These are phyloP conservation scores for Arbutus unedo DNA, from an alignment of 148 eudicot species.

Conservation along the genomic window DNA sequence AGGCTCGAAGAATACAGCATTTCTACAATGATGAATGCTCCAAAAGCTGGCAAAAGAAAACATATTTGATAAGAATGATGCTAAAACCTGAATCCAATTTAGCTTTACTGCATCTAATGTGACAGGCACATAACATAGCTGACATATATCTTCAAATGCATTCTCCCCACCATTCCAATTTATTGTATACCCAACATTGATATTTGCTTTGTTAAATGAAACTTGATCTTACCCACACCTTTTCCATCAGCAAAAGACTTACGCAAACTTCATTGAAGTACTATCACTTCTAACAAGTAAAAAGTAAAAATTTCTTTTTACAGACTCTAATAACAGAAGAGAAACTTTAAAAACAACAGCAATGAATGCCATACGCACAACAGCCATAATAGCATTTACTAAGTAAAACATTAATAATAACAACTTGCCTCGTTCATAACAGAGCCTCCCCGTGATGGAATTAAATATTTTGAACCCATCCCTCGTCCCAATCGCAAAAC, in stretches of 20 bases:
- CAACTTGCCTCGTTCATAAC: slow-evolving; percentile 63
- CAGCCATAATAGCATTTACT: not conserved
- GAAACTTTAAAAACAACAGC: not conserved
- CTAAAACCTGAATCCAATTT: not conserved
- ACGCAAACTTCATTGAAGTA: not conserved
- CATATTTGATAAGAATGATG: not conserved
- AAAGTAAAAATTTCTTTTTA: not conserved
- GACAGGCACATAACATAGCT: not conserved
- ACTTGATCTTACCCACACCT: not conserved
- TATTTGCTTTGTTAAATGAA: not conserved
- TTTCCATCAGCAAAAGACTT: not conserved
- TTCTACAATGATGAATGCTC: slow-evolving; percentile 83
- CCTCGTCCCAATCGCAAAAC: slow-evolving; percentile 80
- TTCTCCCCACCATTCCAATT: not conserved
- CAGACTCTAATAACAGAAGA: not conserved
- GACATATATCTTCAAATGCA: not conserved
- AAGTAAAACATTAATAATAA: not conserved
- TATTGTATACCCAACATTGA: not conserved
- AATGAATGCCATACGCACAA: not conserved
- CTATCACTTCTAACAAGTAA: not conserved
- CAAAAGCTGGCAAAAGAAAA: slow-evolving; percentile 44
- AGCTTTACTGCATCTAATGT: not conserved
- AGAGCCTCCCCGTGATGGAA: slow-evolving; percentile 62
- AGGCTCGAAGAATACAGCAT: slow-evolving; percentile 88
- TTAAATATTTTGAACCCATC: slow-evolving; percentile 79